phyloP scores from a whole-genome alignment of 768 basidiomycete species.

The Hypholoma fasciculare region DNA sequence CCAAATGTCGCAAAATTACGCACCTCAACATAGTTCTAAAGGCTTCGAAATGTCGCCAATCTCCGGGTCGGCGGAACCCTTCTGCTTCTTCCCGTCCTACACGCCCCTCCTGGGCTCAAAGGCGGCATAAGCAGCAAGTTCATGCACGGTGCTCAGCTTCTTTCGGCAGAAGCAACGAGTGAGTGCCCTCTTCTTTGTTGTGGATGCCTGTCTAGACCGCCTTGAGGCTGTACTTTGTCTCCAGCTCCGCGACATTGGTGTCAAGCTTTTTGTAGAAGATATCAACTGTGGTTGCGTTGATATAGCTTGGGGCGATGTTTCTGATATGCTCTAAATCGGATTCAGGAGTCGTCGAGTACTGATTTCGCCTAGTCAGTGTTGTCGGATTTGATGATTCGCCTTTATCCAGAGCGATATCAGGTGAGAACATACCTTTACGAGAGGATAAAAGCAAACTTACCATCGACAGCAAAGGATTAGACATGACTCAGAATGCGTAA shows the following conservation, averaged over 20 bases:
- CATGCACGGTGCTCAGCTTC: constrained; percentile 91
- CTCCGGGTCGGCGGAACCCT: constrained; percentile 91
- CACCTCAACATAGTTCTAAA: constrained; percentile 94
- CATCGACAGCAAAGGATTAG: too few relatives aligned
- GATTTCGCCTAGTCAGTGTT: constrained; percentile 78
- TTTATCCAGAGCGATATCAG: too few relatives aligned
- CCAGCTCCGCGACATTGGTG: constrained; percentile 96
- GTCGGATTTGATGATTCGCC: too few relatives aligned
- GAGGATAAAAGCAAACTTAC: too few relatives aligned
- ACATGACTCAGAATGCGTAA: too few relatives aligned
- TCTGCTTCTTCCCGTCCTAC: constrained; percentile 91
- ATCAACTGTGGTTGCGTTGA: constrained; percentile 80
- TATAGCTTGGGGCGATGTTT: constrained; percentile 89
- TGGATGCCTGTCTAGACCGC: constrained; percentile 95
- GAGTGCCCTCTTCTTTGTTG: constrained; percentile 92
- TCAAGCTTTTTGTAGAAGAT: constrained; percentile 96
- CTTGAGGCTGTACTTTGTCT: constrained; percentile 97
- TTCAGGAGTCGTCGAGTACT: constrained; percentile 91
- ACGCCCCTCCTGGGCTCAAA: constrained; percentile 72
- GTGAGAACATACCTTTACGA: too few relatives aligned
- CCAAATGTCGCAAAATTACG: background rate
- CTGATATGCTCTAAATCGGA: constrained; percentile 76
- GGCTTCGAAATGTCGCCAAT: constrained; percentile 95
- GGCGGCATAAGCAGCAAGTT: constrained; percentile 84
- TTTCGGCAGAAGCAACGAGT: constrained; percentile 95